Base-by-base conservation (phyloP, 1,284 basidiomycete genomes). In the Cutaneotrichosporon sp. region DNA sequence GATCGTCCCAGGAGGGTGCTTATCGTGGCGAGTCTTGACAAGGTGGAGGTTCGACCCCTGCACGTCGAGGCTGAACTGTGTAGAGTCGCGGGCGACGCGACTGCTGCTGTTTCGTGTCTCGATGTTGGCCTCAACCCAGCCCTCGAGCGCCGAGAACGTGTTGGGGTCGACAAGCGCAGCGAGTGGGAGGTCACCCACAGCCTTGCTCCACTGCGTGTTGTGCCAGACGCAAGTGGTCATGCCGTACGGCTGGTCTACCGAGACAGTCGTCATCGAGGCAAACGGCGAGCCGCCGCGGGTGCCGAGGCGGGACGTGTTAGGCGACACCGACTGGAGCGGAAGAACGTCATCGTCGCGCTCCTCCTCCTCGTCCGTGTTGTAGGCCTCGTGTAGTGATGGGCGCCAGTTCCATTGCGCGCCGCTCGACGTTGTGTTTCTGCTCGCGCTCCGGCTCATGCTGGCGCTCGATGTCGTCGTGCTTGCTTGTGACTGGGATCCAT, bases 61-160 rank as follows among this genome's bases (percentile, higher is more conserved):
- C 8, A 61, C 24, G 14, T 53, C 16, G 45, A 63, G 62, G 10
- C 34, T 10, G 31, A 63, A 63, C 33, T 50, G 47, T 27, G 47
- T n/a, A 27, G 47, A 50, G 47, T 50, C 47, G 13, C 47, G 47
- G 25, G 47, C 31, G 18, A 50, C 47, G 18, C 27, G 25, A 18
- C 47, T 50, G 27, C n/a, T 31, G 47, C 18, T 16, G 27, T 50
- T 50, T 11, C 47, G 25, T 10, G 55, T 46, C 31, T 47, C 45
- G 25, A 22, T 45, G 1, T 67, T 64, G 27, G 60, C 58, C 49
- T 74, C 71, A 3, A 72, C 58, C 74, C 74, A 73, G 14, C 53
- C 49, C 51, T 70, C 69, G 38, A 76, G 49, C 16, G 54, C 45
- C 22, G 67, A 61, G 42, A 68, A 60, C 1, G 49, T 34, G 4